These are phyloP conservation scores for Hygrophoropsis aurantiaca DNA, from an alignment of 768 basidiomycete species.

Conservation along the genomic window DNA sequence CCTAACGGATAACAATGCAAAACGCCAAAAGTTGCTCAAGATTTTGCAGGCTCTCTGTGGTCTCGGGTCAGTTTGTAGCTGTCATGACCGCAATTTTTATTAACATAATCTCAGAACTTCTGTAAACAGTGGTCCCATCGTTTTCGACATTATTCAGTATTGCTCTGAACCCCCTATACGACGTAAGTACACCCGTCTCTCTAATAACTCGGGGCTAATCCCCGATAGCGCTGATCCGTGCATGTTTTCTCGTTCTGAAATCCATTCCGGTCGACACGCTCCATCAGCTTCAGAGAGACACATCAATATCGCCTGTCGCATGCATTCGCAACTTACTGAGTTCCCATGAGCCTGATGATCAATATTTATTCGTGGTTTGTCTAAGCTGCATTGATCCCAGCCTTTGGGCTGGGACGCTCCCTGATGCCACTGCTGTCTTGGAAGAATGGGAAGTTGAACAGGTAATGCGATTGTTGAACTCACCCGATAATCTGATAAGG, in stretches of 20 bases:
- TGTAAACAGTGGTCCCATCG: constrained; percentile 7
- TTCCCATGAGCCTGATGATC: constrained; percentile 57
- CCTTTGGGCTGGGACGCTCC: constrained; percentile 67
- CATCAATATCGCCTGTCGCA: constrained; percentile 33
- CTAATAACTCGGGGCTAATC: constrained; percentile 13
- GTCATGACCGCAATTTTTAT: too few species aligned
- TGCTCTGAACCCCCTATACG: constrained; percentile 19
- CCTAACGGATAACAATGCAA: constrained; percentile 5
- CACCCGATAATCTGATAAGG: constrained; percentile 56
- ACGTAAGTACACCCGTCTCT: constrained; percentile 17
- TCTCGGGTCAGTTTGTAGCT: constrained; percentile 27
- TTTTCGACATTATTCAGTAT: constrained; percentile 25
- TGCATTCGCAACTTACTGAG: constrained; percentile 57
- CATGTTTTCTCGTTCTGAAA: constrained; percentile 33
- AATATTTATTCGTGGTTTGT: constrained; percentile 67
- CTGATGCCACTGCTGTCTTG: constrained; percentile 50
- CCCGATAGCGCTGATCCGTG: constrained; percentile 28
- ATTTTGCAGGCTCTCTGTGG: constrained; percentile 25
- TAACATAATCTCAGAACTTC: too few species aligned
- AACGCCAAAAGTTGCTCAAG: constrained; percentile 17
- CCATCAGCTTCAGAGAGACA: constrained; percentile 9
- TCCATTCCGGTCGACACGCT: constrained; percentile 20
- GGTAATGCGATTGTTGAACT: constrained; percentile 67
- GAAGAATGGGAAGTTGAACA: constrained; percentile 74
- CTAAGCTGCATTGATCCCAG: constrained; percentile 55